These are phyloP conservation scores for Aspergillus bridgeri DNA, from an alignment of 495 filamentous ascomycete species.

Conservation along the genomic window DNA sequence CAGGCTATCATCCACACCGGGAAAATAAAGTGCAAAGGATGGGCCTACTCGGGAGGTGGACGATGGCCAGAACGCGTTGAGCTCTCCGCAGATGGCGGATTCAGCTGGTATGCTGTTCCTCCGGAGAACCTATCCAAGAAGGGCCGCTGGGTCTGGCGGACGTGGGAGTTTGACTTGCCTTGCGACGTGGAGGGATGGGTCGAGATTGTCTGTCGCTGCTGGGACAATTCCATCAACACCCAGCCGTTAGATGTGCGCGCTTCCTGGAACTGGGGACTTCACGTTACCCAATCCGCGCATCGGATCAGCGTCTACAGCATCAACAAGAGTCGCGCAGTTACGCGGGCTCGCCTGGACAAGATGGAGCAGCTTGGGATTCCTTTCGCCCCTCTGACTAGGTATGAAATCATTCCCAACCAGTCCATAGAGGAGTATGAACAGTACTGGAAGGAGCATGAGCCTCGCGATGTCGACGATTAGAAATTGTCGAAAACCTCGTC, in stretches of 20 bases:
- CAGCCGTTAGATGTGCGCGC: slow-evolving; percentile 38
- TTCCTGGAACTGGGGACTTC: slow-evolving; percentile 58
- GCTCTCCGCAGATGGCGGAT: slow-evolving; percentile 39
- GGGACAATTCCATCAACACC: slow-evolving; percentile 43
- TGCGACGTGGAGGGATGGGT: slow-evolving; percentile 44
- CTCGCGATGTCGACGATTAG: slow-evolving; percentile 47
- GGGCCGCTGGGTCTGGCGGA: slow-evolving; percentile 35
- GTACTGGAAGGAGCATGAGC: slow-evolving; percentile 42
- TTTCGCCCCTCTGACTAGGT: slow-evolving; percentile 50
- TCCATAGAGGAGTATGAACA: slow-evolving; percentile 45
- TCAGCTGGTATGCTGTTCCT: slow-evolving; percentile 38
- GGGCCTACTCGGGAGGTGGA: slow-evolving; percentile 46
- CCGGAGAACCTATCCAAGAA: slow-evolving; percentile 34
- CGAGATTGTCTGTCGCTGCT: slow-evolving; percentile 40
- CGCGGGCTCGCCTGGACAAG: slow-evolving; percentile 45
- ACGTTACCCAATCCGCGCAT: slow-evolving; percentile 64
- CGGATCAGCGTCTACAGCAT: slow-evolving; percentile 62
- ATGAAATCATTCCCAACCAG: slow-evolving; percentile 43
- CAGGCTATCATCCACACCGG: slow-evolving; percentile 31
- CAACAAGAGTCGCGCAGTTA: slow-evolving; percentile 49
- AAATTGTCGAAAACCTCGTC: too few relatives aligned
- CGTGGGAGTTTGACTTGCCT: slow-evolving; percentile 38
- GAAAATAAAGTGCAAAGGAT: slow-evolving; percentile 41
- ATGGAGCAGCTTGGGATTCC: slow-evolving; percentile 45
- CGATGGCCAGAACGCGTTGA: slow-evolving; percentile 45